phyloP scores from a whole-genome alignment of 2,329 filamentous ascomycete species.

The Fusarium continuum region DNA sequence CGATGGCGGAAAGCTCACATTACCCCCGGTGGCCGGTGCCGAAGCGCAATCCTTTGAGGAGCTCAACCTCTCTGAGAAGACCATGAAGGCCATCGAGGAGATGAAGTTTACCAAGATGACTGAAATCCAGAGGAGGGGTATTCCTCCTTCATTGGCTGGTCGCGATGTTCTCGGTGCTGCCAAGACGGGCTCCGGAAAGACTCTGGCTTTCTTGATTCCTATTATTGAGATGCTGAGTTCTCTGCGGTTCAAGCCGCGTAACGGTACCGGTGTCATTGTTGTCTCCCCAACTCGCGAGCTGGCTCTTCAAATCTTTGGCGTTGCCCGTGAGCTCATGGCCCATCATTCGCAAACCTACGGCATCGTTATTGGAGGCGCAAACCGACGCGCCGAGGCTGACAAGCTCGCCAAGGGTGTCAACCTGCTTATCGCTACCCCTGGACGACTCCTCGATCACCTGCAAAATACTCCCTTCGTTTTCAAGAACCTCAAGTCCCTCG shows the following conservation, averaged over 20 bases:
- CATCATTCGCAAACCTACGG: conserved; percentile 95
- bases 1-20: conserved; percentile 54
- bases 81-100: conserved; percentile 83
- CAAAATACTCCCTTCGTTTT: conserved; percentile 92
- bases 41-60: conserved; percentile 79
- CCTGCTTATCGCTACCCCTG: conserved; percentile 91
- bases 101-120: conserved; percentile 98
- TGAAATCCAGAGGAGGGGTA: conserved; percentile 87
- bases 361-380: conserved; percentile 95
- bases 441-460: conserved; percentile 90
- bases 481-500: conserved; percentile 90
- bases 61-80: conserved; percentile 86
- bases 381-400: conserved; percentile 87
- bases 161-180: conserved; percentile 93
- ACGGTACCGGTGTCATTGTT: conserved; percentile 90
- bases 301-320: conserved; percentile 94
- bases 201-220: conserved; percentile 91
- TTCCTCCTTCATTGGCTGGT: conserved; percentile 87
- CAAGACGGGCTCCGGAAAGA: conserved; percentile 97
- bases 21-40: conserved; percentile 62
- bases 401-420: conserved; percentile 97
- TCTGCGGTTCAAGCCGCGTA: conserved; percentile 92
- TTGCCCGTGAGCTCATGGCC: conserved; percentile 91
- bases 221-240: conserved; percentile 92
- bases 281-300: conserved; percentile 94